Evolutionary conservation across 108 stramenopile genomes (phyloP), one percentile per base, ranked within the genome.

Genomic region (Conticribra guillardii): DNA sequence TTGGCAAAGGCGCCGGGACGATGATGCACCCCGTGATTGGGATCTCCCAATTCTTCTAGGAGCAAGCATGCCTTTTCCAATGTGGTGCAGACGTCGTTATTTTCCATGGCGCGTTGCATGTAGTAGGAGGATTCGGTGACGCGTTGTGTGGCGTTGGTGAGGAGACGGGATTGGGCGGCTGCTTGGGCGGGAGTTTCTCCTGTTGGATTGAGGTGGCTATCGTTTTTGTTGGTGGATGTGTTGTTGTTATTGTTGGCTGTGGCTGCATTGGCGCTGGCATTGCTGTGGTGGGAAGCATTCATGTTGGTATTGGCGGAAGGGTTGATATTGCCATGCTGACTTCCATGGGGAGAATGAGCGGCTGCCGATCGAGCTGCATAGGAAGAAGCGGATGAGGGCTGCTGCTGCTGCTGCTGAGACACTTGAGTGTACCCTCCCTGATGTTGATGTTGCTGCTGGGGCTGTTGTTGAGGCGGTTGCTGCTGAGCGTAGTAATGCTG

Each of bases 31-130:
- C 73, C 76, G 73, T 93, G 92, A 28, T 88, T 85, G 2, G 86
- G 87, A 63, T 87, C 93, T 9, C 93, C 90, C 54, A 99, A 76
- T 79, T 99, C 98, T 21, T 92, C 92, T 46, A 99, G 92, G 93
- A 99, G 94, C 51, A 68, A 60, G 49, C 87, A 82, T 2, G 98
- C 96, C 49, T 84, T 85, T 23, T 96, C 92, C 45, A 98, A 63
- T 1, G 85, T 85, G 17, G 62, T 62, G 26, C 89, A 81, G 0
- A 96, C 76, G 74, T 96, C 93, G 53, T 84, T 69, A 8, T 64
- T 74, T 41, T 91, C 89, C 85, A 94, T 94, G 46, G 90, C 86
- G 48, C 85, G 87, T 41, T 87, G 79, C 93, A 94, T 94, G 61
- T 80, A 82, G 54, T 89, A 86, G 5, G 89, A 81, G 33, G 87